A percentile compares a stretch with the other conserved stretches of the same genome.
Conservation (phyloP, 305 asterid species). For the Rubia tinctorum region DNA sequence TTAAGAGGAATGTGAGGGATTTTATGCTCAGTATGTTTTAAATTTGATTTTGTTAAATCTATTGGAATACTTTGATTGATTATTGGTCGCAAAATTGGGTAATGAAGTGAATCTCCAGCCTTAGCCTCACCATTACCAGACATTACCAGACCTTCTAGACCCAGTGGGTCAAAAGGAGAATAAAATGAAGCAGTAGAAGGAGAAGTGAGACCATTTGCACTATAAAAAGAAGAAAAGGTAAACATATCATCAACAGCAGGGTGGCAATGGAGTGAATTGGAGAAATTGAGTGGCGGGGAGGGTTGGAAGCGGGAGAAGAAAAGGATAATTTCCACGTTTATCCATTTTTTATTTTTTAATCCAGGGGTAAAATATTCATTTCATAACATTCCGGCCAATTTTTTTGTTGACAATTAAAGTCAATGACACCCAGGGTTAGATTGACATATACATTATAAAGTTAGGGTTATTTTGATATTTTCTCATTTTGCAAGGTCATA, state of each 20-base stretch:
- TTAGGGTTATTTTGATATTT: too few species aligned
- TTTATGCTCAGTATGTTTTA: conserved; percentile 76
- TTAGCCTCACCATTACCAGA: conserved; percentile 72
- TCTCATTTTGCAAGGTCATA: too few species aligned
- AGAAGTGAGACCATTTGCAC: conserved; percentile 95
- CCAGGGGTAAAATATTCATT: too few species aligned
- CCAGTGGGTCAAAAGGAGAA: conserved; percentile 92
- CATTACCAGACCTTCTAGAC: conserved; percentile 52
- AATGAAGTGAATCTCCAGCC: conserved; percentile 78
- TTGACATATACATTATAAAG: too few species aligned
- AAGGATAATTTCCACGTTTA: too few species aligned
- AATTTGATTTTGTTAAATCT: conserved; percentile 87
- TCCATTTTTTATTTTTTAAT: too few species aligned
- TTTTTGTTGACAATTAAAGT: too few species aligned
- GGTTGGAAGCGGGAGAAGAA: too few species aligned
- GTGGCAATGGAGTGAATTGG: too few species aligned
- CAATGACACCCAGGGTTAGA: too few species aligned
- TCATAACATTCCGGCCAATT: too few species aligned
- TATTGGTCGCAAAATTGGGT: conserved; percentile 93
- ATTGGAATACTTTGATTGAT: conserved; percentile 88
- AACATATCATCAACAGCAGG: conserved; percentile 97
- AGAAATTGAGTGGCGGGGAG: too few species aligned
- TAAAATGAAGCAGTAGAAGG: conserved; percentile 96
- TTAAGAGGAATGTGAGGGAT: conserved; percentile 94
- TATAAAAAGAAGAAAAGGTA: conserved; percentile 96